These are phyloP conservation scores for Candolleomyces eurysporus DNA, from an alignment of 768 basidiomycete species.

Conservation along the genomic window DNA sequence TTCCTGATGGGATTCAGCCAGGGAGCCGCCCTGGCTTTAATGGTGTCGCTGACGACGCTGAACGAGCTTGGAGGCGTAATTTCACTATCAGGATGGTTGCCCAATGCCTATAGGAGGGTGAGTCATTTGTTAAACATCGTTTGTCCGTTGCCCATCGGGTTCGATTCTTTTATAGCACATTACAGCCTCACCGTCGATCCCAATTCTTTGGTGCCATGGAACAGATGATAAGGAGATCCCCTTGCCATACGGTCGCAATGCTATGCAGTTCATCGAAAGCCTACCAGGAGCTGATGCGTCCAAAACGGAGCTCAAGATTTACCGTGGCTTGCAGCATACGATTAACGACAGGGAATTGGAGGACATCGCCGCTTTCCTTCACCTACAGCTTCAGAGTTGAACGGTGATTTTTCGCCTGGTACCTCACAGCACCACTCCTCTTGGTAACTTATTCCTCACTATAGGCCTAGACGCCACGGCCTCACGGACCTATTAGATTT, in stretches of 20 bases:
- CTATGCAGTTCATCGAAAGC: slow-evolving; percentile 20
- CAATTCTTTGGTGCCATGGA: slow-evolving; percentile 40
- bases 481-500: too few relatives aligned
- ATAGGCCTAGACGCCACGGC: too few relatives aligned
- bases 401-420: too few relatives aligned
- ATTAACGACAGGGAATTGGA: slow-evolving; percentile 21
- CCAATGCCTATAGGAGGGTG: slow-evolving; percentile 13
- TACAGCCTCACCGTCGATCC: slow-evolving; percentile 20
- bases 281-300: slow-evolving; percentile 14
- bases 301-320: slow-evolving; percentile 15
- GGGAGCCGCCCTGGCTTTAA: slow-evolving; percentile 31
- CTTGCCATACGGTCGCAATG: slow-evolving; percentile 26
- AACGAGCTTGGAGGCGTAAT: slow-evolving; percentile 35
- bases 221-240: slow-evolving; percentile 31
- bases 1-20: slow-evolving; percentile 38
- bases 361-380: slow-evolving; percentile 13
- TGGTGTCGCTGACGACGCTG: slow-evolving; percentile 28
- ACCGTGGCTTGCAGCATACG: slow-evolving; percentile 23
- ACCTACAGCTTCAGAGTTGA: not conserved
- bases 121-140: not conserved
- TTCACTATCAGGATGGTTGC: slow-evolving; percentile 39
- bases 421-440: too few relatives aligned
- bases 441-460: too few relatives aligned
- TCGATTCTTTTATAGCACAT: not conserved
- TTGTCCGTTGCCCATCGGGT: not conserved